Conservation (phyloP, 2,329 filamentous ascomycete genomes). For the Clarireedia paspali region DNA sequence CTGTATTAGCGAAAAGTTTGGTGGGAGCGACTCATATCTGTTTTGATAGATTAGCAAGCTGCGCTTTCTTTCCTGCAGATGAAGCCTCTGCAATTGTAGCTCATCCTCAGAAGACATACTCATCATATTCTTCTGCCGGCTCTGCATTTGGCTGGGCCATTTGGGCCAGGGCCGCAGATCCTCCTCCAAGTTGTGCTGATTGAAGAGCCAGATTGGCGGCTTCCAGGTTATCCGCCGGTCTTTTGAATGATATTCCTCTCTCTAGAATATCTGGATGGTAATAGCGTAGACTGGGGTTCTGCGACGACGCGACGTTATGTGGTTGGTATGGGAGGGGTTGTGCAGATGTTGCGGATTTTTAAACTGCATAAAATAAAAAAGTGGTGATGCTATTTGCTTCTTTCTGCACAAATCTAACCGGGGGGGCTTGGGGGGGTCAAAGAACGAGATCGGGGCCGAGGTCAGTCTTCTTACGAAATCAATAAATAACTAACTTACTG, state of each 20-base stretch:
- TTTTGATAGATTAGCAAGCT: conserved; percentile 17
- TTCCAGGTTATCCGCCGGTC: conserved; percentile 12
- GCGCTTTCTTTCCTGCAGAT: neutral
- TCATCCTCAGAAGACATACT: conserved; percentile 40
- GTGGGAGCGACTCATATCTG: conserved; percentile 86
- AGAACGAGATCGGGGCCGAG: neutral
- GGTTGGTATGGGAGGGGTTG: neutral
- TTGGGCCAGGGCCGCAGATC: conserved; percentile 58
- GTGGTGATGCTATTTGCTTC: neutral
- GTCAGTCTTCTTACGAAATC: neutral
- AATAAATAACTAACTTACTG: neutral
- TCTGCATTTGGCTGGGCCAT: conserved; percentile 63
- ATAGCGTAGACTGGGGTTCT: neutral
- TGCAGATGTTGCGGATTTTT: neutral
- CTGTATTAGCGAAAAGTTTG: conserved; percentile 86
- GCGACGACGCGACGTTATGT: neutral
- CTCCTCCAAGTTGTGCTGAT: conserved; percentile 52
- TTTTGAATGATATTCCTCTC: neutral
- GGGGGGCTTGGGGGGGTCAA: neutral
- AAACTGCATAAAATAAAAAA: neutral
- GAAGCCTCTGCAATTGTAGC: conserved; percentile 7
- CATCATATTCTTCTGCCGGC: conserved; percentile 53
- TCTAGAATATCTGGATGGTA: neutral
- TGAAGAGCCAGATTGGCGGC: conserved; percentile 55
- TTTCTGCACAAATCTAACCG: neutral